phyloP scores from a whole-genome alignment of 2,329 filamentous ascomycete species.

The Apiospora arundinis region DNA sequence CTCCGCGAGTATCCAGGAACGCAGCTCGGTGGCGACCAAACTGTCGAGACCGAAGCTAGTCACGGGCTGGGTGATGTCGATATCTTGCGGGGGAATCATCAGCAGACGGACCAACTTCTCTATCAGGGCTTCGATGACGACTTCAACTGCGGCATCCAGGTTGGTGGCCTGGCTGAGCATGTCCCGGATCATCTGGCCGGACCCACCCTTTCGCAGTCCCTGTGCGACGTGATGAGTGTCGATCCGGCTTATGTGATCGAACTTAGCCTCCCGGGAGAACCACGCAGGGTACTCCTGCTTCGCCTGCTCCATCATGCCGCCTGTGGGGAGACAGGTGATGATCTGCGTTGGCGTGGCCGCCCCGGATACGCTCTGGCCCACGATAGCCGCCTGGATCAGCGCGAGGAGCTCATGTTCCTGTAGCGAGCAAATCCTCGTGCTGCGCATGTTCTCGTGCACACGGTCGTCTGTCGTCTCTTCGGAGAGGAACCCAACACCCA shows the following conservation, averaged over 20 bases:
- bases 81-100: slow-evolving; percentile 28
- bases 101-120: slow-evolving; percentile 37
- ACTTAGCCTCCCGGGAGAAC: neutral
- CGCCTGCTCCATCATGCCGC: slow-evolving; percentile 40
- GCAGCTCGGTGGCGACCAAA: slow-evolving; percentile 2
- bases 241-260: neutral
- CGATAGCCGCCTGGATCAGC: neutral
- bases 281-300: neutral
- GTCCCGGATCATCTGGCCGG: neutral
- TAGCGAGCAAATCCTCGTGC: slow-evolving; percentile 12
- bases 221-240: neutral
- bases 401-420: neutral
- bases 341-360: neutral
- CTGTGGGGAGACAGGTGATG: neutral
- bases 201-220: neutral
- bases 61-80: slow-evolving; percentile 25
- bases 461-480: neutral
- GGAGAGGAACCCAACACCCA: neutral
- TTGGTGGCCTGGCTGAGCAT: slow-evolving; percentile 28
- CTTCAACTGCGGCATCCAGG: slow-evolving; percentile 13
- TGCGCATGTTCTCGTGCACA: slow-evolving; percentile 13
- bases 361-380: neutral
- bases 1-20: slow-evolving; percentile 40
- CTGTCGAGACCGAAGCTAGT: neutral
- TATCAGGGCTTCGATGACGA: slow-evolving; percentile 35